phyloP scores from a whole-genome alignment of 2,329 filamentous ascomycete species.

The Epicoccum nigrum region DNA sequence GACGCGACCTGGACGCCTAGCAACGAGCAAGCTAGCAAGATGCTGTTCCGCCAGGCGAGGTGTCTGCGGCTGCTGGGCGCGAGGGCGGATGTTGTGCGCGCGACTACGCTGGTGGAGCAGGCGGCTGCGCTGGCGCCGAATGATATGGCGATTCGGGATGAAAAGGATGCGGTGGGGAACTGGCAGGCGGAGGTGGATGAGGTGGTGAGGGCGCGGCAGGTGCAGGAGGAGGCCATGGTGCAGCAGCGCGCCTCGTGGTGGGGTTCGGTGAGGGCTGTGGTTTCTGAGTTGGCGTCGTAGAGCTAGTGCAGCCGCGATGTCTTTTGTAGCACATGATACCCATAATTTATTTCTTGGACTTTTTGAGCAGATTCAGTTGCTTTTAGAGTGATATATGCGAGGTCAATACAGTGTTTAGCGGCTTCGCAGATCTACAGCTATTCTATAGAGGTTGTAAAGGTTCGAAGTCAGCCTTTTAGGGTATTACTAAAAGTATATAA shows the following conservation, averaged over 20 bases:
- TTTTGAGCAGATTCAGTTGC: too few species aligned
- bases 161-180: conserved; percentile 22
- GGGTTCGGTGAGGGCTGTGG: conserved; percentile 6
- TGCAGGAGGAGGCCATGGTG: not conserved
- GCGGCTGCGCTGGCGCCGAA: conserved; percentile 25
- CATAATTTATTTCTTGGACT: not conserved
- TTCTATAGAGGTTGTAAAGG: too few species aligned
- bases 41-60: conserved; percentile 31
- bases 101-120: conserved; percentile 26
- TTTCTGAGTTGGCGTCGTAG: conserved; percentile 15
- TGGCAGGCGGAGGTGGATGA: conserved; percentile 27
- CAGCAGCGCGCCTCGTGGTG: conserved; percentile 2
- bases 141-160: conserved; percentile 26
- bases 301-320: conserved; percentile 8
- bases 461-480: too few species aligned
- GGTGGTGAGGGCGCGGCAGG: conserved; percentile 3
- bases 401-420: too few species aligned
- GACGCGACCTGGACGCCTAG: conserved; percentile 33
- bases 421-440: too few species aligned
- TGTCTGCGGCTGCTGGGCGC: conserved; percentile 28
- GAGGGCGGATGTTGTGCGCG: conserved; percentile 15
- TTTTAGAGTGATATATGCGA: too few species aligned
- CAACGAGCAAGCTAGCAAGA: conserved; percentile 31
- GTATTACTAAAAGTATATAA: too few species aligned
- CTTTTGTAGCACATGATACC: conserved; percentile 11